Evolutionary conservation across 208 protist species (phyloP).

Genomic region (Wallacemonas sp.): DNA sequence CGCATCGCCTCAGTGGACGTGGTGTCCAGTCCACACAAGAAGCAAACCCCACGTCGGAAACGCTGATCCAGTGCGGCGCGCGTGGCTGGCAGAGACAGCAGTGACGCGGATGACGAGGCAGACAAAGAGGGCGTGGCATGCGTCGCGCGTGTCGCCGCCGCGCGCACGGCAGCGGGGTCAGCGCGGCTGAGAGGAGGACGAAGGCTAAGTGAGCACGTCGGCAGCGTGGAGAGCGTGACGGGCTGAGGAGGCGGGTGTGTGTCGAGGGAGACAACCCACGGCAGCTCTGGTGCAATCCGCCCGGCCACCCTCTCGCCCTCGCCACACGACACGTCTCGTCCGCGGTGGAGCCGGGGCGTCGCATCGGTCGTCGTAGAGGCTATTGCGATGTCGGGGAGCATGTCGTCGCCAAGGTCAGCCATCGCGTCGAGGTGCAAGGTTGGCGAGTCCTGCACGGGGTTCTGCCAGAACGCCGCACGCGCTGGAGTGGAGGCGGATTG

Average conservation of each 20-base stretch:
- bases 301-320: too few relatives aligned
- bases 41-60: conserved; percentile 37
- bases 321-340: too few relatives aligned
- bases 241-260: not conserved
- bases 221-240: not conserved
- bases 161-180: not conserved
- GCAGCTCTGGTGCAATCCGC: too few relatives aligned
- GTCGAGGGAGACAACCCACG: too few relatives aligned
- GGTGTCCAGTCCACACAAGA: conserved; percentile 68
- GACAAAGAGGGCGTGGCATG: not conserved
- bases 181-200: conserved; percentile 1
- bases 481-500: too few relatives aligned
- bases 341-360: not conserved
- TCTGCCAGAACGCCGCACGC: too few relatives aligned
- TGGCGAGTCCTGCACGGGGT: too few relatives aligned
- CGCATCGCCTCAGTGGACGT: conserved; percentile 41
- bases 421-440: too few relatives aligned
- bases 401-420: too few relatives aligned
- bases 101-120: not conserved
- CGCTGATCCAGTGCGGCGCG: not conserved
- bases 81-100: not conserved
- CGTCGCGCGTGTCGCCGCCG: too few relatives aligned
- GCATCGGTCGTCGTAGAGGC: too few relatives aligned
- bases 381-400: too few relatives aligned
- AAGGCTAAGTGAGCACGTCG: not conserved